Evolutionary conservation across 805 yeast genomes (phyloP).

Genomic region (Candida dajiaensis): DNA sequence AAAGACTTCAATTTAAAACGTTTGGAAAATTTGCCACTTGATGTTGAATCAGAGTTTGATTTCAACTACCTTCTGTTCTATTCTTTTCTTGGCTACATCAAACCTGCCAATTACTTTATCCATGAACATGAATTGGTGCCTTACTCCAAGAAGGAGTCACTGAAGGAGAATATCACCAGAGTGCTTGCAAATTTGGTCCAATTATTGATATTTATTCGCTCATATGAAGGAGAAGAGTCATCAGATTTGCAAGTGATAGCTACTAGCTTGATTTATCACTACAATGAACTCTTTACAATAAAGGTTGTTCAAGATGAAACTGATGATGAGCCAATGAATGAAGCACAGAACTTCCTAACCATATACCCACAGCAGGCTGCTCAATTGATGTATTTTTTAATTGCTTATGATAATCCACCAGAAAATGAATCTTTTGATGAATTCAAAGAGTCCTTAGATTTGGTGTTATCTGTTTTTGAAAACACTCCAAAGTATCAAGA

Average conservation of each 20-base stretch:
- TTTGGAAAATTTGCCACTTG: conserved; percentile 10
- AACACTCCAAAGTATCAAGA: not conserved
- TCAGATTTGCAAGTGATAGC: conserved; percentile 5
- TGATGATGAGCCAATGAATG: not conserved
- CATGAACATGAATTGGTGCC: conserved; percentile 11
- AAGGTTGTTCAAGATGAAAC: no score
- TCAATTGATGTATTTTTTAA: conserved; percentile 3
- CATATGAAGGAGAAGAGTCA: conserved; percentile 2
- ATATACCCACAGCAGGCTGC: conserved; percentile 11
- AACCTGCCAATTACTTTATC: conserved; percentile 15
- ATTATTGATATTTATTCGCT: conserved; percentile 10
- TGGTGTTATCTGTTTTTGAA: not conserved
- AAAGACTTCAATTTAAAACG: conserved; percentile 7
- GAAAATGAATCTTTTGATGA: not conserved
- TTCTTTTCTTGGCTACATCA: conserved; percentile 12
- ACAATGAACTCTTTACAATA: conserved; percentile 3
- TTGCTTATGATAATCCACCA: conserved; percentile 7
- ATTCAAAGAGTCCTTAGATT: not conserved
- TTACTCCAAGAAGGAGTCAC: conserved; percentile 3
- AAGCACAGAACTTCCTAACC: conserved; percentile 3
- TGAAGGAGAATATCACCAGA: conserved; percentile 11
- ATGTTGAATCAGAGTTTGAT: conserved; percentile 14
- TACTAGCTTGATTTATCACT: conserved; percentile 6
- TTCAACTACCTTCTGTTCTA: conserved; percentile 7
- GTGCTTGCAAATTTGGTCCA: conserved; percentile 15